A percentile compares a stretch with the other conserved stretches of the same genome.
phyloP scores from a whole-genome alignment of 192 early-diverging fungal genomes.

The Lobosporangium transversale region DNA sequence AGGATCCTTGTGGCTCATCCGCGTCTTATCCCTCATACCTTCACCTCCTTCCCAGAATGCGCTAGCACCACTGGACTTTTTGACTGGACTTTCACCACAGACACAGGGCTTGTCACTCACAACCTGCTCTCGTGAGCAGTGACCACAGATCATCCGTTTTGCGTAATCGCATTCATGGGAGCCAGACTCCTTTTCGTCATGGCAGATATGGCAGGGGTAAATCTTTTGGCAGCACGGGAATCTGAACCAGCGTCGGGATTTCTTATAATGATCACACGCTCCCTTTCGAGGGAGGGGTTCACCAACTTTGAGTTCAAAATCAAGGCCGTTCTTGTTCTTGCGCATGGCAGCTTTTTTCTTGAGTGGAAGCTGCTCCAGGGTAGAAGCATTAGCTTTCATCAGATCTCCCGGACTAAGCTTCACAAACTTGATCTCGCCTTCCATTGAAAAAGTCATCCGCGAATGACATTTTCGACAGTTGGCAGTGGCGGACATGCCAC shows the following conservation, averaged over 20 bases:
- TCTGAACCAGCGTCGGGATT: constrained; percentile 90
- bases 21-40: constrained; percentile 75
- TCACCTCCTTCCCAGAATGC: constrained; percentile 93
- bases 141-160: constrained; percentile 84
- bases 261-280: constrained; percentile 85
- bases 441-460: constrained; percentile 56
- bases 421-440: constrained; percentile 68
- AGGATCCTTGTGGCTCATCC: constrained; percentile 81
- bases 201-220: constrained; percentile 87
- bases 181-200: constrained; percentile 73
- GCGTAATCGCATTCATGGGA: constrained; percentile 75
- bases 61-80: constrained; percentile 59
- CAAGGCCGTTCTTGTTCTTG: constrained; percentile 64
- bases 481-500: constrained; percentile 51
- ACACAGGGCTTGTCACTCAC: constrained; percentile 65
- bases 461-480: constrained; percentile 57
- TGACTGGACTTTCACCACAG: constrained; percentile 75
- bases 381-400: constrained; percentile 30
- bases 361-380: constrained; percentile 50
- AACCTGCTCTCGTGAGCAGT: constrained; percentile 83
- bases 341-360: constrained; percentile 45
- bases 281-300: constrained; percentile 81
- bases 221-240: constrained; percentile 91
- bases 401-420: constrained; percentile 48
- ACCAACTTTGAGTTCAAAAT: constrained; percentile 75